phyloP scores from a whole-genome alignment of 192 early-diverging fungal genomes.

The Entomortierella beljakovae region DNA sequence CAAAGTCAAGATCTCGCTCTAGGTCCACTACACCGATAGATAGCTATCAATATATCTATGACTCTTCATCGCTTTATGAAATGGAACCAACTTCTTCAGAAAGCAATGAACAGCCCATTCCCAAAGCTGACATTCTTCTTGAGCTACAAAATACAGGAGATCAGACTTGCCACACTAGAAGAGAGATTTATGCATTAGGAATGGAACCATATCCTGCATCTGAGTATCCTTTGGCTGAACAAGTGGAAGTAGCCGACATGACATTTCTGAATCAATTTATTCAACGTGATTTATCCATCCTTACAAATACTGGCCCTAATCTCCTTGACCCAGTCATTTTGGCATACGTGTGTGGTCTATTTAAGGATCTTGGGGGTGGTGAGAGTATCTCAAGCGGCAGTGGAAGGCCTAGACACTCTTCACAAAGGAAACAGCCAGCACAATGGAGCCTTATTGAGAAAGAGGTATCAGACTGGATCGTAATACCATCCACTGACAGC shows the following conservation, averaged over 20 bases:
- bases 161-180: neutral
- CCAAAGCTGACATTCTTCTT: no score
- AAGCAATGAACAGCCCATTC: no score
- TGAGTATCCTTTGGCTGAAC: conserved; percentile 19
- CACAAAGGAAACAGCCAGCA: no score
- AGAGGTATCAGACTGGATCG: conserved; percentile 23
- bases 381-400: neutral
- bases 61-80: neutral
- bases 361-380: conserved; percentile 5
- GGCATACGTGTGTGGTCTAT: conserved; percentile 15
- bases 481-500: neutral
- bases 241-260: conserved; percentile 6
- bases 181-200: conserved; percentile 18
- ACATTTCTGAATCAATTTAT: conserved; percentile 14
- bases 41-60: conserved; percentile 28
- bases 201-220: conserved; percentile 21
- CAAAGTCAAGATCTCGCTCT: conserved; percentile 10
- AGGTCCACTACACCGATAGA: conserved; percentile 39
- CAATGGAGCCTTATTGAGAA: conserved; percentile 7
- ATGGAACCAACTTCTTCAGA: neutral
- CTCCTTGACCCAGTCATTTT: conserved; percentile 9
- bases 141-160: no score
- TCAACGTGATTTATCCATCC: conserved; percentile 28
- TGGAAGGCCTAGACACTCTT: neutral
- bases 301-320: conserved; percentile 3